Base-by-base conservation (phyloP, 2,329 filamentous ascomycete genomes). In the Fusarium secorum region DNA sequence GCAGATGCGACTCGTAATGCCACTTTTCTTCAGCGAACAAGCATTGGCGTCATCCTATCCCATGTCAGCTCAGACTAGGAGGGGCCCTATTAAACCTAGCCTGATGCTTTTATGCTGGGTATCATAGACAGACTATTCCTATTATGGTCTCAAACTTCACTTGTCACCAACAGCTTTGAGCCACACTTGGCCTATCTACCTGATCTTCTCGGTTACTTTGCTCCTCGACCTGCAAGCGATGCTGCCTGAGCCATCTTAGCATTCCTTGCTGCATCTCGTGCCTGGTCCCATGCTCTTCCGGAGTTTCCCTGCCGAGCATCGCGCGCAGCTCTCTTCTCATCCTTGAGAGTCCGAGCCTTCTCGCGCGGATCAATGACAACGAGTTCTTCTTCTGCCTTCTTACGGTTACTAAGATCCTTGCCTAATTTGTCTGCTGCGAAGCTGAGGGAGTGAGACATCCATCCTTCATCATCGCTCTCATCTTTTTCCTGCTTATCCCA, bases 311-410 rank as follows among this genome's bases (percentile, higher is more conserved):
- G 79, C 66, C 83, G 82, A 20, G 83, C 83, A 36, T 89, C 90
- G 67, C 87, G 85, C 70, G 87, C 86, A 15, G 86, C 86, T 73
- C 84, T 88, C 78, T 88, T 89, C 76, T 89, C 88, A 66, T 90
- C 88, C 77, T 89, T 86, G 41, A 97, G 84, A 41, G 91, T 91
- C 78, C 89, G 90, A 46, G 92, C 91, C 79, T 93, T 94, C 79
- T 95, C 93, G 61, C 93, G 85, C 3, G 95, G 95, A 83, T 99
- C 96, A 80, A 98, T 98, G 6, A 98, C 94, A 48, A 97, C 89
- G 45, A 97, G 81, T 76, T 98, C 93, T 63, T 98, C 94, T 77
- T 96, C 94, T 58, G 95, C 95, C 81, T 96, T 95, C 81, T 90
- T 91, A 78, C 95, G 93, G 87, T 96, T 97, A 56, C 88, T 93